phyloP scores from a whole-genome alignment of 192 early-diverging fungal species.

The Coemansia asiatica region DNA sequence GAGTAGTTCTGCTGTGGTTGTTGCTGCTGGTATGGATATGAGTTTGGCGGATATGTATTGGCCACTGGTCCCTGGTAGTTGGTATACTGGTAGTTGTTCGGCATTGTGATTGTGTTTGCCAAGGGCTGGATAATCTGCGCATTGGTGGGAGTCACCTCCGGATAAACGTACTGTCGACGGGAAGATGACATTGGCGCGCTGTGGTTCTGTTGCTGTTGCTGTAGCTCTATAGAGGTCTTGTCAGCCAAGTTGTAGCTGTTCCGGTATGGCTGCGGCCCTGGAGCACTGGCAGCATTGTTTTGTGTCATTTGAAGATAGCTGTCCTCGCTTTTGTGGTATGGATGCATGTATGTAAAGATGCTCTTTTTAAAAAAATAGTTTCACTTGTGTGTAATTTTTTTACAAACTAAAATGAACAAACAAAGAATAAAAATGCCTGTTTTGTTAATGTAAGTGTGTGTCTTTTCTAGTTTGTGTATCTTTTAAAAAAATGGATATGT shows the following conservation, averaged over 20 bases:
- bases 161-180: conserved; percentile 8
- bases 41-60: conserved; percentile 5
- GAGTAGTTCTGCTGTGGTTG: conserved; percentile 2
- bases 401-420: not conserved
- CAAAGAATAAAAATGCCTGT: too few relatives aligned
- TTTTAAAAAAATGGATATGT: not conserved
- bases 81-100: not conserved
- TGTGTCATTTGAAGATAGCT: conserved; percentile 37
- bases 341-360: conserved; percentile 23
- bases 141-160: not conserved
- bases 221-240: conserved; percentile 3
- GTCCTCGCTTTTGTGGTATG: conserved; percentile 32
- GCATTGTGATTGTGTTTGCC: not conserved
- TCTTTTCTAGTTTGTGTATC: not conserved
- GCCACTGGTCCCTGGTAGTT: not conserved
- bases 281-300: conserved; percentile 13
- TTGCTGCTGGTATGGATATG: not conserved
- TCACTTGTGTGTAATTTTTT: not conserved
- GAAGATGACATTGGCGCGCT: not conserved
- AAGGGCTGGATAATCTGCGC: not conserved
- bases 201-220: conserved; percentile 5
- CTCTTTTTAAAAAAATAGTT: not conserved
- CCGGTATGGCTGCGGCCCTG: conserved; percentile 43
- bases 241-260: conserved; percentile 31
- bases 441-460: not conserved